phyloP scores from a whole-genome alignment of 2,329 filamentous ascomycete genomes.

The Fonsecaea erecta region DNA sequence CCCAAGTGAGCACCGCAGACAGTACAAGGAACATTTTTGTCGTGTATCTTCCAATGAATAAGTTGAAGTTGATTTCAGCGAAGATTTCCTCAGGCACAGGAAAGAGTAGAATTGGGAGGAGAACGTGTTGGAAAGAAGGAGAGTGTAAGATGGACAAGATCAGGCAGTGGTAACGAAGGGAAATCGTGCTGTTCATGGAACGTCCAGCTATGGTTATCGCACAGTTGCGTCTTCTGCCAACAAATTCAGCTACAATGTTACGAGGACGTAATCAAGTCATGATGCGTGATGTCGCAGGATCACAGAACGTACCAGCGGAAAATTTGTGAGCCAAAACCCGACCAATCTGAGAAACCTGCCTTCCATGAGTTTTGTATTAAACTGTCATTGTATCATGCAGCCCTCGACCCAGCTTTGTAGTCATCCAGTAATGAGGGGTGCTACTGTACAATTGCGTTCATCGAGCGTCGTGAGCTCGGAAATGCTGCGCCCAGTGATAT shows the following conservation, averaged over 20 bases:
- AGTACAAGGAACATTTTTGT: neutral
- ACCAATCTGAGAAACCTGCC: neutral
- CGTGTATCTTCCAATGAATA: neutral
- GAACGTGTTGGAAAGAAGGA: neutral
- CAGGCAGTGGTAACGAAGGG: neutral
- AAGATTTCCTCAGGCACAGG: neutral
- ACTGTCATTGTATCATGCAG: slow-evolving; percentile 30
- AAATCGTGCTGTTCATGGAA: neutral
- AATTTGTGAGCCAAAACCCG: neutral
- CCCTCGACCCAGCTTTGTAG: slow-evolving; percentile 20
- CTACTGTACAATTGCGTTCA: slow-evolving; percentile 26
- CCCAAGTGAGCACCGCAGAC: slow-evolving; percentile 1
- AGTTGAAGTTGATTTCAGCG: neutral
- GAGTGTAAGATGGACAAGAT: neutral
- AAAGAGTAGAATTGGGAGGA: neutral
- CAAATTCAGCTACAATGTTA: neutral
- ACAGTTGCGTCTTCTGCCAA: neutral
- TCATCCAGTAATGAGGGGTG: slow-evolving; percentile 25
- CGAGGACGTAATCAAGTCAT: neutral
- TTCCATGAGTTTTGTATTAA: neutral
- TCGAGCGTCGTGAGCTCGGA: slow-evolving; percentile 14
- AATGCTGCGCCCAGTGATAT: slow-evolving; percentile 15
- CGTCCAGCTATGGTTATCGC: neutral
- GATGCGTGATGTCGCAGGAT: neutral
- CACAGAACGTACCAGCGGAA: neutral